Base-by-base conservation (phyloP, 2,329 filamentous ascomycete genomes). In the Sordariomycetes sp. region DNA sequence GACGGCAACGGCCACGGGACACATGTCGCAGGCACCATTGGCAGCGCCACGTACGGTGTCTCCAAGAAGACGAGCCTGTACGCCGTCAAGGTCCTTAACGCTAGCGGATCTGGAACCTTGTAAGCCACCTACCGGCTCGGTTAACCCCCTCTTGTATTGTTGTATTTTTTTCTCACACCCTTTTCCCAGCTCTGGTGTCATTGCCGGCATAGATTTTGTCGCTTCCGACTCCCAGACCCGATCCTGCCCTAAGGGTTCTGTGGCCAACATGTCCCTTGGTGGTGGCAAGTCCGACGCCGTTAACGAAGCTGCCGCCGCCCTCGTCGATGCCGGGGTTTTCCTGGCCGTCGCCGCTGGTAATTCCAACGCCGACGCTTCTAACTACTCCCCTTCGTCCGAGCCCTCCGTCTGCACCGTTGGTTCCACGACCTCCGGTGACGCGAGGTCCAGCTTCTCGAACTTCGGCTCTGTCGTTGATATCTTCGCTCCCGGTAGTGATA, bases 381-480 rank as follows among this genome's bases (percentile, higher is more conserved):
- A 54, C 0, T 53, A 22, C 1, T 67, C 66, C 0, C 65, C 66
- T 3, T 66, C 61, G 1, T 67, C 65, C 4, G 64, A 65, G 0
- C 58, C 61, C 1, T 62, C 60, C 3, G 63, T 63, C 3, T 61
- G 70, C 10, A 82, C 79, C 0, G 79, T 83, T 16, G 79, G 77
- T 3, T 76, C 79, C 56, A 73, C 75, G 35, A 72, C 74, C 60
- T 63, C 61, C 11, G 51, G 64, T 35, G 74, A 77, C 61, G 65
- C 63, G 12, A 67, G 70, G 11, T 71, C 77, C 20, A 63, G 62
- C 11, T 80, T 76, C 69, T 79, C 76, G 60, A 82, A 82, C 69
- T 81, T 70, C 59, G 80, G 80, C 8, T 28, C 60, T 1, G 35
- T 63, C 16, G 70, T 83, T 54, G 77, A 82, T 61, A 66, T 83